Conservation (phyloP, 176 grass and related monocot genomes). For the Metroxylon sagu region DNA sequence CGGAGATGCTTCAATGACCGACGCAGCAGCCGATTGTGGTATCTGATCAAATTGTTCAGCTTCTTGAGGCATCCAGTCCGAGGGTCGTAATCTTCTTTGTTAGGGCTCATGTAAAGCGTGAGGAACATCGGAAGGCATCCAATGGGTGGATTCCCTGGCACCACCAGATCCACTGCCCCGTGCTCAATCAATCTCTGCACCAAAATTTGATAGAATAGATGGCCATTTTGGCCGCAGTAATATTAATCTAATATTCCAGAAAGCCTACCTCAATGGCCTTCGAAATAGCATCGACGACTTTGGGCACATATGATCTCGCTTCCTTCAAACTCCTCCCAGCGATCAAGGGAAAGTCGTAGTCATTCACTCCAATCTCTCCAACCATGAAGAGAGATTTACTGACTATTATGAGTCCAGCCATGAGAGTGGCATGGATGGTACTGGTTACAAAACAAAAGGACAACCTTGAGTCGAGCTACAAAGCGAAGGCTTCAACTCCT, state of each 20-base stretch:
- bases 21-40: constrained; percentile 63
- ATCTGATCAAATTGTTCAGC: constrained; percentile 43
- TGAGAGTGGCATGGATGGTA: background rate
- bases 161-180: constrained; percentile 59
- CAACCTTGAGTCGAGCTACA: constrained; percentile 50
- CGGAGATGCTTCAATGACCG: constrained; percentile 28
- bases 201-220: no score
- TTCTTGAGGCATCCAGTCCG: constrained; percentile 40
- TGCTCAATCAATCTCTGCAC: constrained; percentile 32
- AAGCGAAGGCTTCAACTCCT: constrained; percentile 60
- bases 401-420: background rate
- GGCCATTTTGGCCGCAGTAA: no score
- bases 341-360: constrained; percentile 2
- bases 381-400: constrained; percentile 16
- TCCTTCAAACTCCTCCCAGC: background rate
- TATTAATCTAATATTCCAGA: no score
- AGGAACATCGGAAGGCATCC: constrained; percentile 80
- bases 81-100: constrained; percentile 49
- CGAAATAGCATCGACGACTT: constrained; percentile 5
- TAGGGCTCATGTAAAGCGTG: constrained; percentile 47
- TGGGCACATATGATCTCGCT: constrained; percentile 9
- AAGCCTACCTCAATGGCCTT: constrained; percentile 8
- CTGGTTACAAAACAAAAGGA: background rate
- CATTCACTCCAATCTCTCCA: constrained; percentile 24
- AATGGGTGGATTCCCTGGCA: constrained; percentile 64